Base-by-base conservation (phyloP, 805 yeast genomes). In the Diddensiella transvaalensis region DNA sequence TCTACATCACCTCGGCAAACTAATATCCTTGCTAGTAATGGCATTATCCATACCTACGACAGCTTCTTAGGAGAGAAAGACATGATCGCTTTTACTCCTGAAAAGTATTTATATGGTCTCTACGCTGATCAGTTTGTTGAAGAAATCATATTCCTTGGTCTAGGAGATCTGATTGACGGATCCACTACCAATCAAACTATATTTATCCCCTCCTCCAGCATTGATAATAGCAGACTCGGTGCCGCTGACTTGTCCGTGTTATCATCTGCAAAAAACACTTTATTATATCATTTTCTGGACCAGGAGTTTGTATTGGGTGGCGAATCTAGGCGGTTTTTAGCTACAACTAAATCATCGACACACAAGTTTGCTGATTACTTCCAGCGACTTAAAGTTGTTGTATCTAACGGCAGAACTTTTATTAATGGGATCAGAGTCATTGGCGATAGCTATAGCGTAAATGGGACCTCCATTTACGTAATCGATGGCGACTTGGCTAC, bases 221-320 rank as follows among this genome's bases (percentile, higher is more conserved):
- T 30, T 22, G 46, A 33, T 21, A n/a, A 15, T 10, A 22, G 24
- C 24, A n/a, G n/a, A n/a, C 13, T 13, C 8, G 13, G 11, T 8
- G 11, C 8, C 32, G n/a, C 40, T 10, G 40, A 24, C 3, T 35
- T 18, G 35, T 42, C 50, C 5, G 44, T 59, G 2, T 64, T 62
- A 22, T 65, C 74, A 5, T 26, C 44, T 11, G 47, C 50, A 19
- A 69, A 15, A 59, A 69, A 11, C 60, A 35, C 38, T 8, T 15
- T 80, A 32, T 65, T 83, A 3, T 87, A 88, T 59, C 93, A 86
- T 60, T 84, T 90, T 60, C 64, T 74, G 13, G 68, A 76, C 6
- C 78, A 73, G 8, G 62, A 65, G 8, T 47, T 72, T 26, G 56
- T 19, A 11, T 29, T 11, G 21, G 21, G 29, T 22, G 22, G 17